Base-by-base conservation (phyloP, 495 filamentous ascomycete species). In the Aspergillus nidulans region DNA sequence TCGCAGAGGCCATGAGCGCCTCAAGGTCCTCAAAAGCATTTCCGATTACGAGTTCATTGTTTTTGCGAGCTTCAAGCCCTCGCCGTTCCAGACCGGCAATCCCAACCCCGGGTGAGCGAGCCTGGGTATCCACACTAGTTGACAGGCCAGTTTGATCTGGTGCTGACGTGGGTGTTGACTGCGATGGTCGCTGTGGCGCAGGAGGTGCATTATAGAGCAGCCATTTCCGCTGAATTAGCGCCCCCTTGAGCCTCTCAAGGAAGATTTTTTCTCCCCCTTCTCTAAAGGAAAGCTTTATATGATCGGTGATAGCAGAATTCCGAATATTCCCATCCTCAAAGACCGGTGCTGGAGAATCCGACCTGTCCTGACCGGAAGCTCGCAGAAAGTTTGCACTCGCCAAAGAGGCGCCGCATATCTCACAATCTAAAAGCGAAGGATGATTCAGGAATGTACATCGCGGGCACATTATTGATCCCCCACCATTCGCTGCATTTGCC, bases 1-100 rank as follows among this genome's bases (percentile, higher is more conserved):
- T 97, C 7, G 95, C 94, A 9, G 91, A 96, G 4, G 91, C 89
- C 92, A 96, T 97, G 40, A 99, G 80, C 2, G 95, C 91, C 64
- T 96, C 92, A 13, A 99, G 80, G 67, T 99, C 94, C 63, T 97
- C 94, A 63, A 98, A 97, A 2, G 95, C 91, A 63, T 83, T 90
- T 36, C 92, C 92, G 48, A 98, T 96, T 24, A 97, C 87, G 6
- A 90, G 64, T 64, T 96, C 90, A 61, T 97, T 97, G 68, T 95
- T 95, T 69, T 85, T 91, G 32, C 91, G 84, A 53, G 88, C 80
- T 63, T 94, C 88, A 9, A 90, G 73, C 5, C 89, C 87, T 61
- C 89, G 84, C 53, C 87, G 85, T 63, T 98, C 95, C 6, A 98
- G 79, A 2, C 91, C 91, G 1, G 94, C 92, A 61, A 98, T 96